These are phyloP conservation scores for Trichosporon sp. DNA, from an alignment of 1,284 basidiomycete genomes.

Conservation along the genomic window DNA sequence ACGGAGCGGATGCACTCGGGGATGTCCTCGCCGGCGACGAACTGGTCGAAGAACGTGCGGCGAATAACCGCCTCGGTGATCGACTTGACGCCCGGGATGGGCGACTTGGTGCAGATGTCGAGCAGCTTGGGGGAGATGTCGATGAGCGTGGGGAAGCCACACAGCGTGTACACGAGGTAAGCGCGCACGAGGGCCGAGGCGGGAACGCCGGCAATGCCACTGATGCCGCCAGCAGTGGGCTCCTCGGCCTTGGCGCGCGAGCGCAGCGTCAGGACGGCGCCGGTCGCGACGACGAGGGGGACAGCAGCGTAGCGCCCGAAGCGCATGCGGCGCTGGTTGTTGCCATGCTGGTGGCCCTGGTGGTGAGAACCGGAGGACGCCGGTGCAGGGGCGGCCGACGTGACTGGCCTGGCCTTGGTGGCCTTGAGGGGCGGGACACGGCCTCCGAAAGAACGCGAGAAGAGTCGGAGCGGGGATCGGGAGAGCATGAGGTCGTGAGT, in stretches of 20 bases:
- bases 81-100: conserved; percentile 62
- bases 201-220: conserved; percentile 18
- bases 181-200: conserved; percentile 57
- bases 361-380: not conserved
- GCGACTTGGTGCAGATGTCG: conserved; percentile 54
- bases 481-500: not conserved
- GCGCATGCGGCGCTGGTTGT: not conserved
- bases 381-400: not conserved
- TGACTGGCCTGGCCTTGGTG: not conserved
- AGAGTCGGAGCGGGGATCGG: conserved; percentile 1
- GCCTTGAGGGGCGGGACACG: not conserved
- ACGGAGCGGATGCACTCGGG: conserved; percentile 65
- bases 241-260: conserved; percentile 9
- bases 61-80: conserved; percentile 69
- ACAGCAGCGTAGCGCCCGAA: conserved; percentile 6
- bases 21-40: conserved; percentile 81
- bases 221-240: not conserved
- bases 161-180: conserved; percentile 75
- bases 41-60: conserved; percentile 76
- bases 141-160: conserved; percentile 69
- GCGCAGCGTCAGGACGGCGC: conserved; percentile 2
- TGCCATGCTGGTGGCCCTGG: not conserved
- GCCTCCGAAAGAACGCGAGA: not conserved
- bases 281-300: conserved; percentile 7
- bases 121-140: conserved; percentile 73